These are phyloP conservation scores for Hawksworthiomyces lignivorus DNA, from an alignment of 2,329 filamentous ascomycete species.

Conservation along the genomic window DNA sequence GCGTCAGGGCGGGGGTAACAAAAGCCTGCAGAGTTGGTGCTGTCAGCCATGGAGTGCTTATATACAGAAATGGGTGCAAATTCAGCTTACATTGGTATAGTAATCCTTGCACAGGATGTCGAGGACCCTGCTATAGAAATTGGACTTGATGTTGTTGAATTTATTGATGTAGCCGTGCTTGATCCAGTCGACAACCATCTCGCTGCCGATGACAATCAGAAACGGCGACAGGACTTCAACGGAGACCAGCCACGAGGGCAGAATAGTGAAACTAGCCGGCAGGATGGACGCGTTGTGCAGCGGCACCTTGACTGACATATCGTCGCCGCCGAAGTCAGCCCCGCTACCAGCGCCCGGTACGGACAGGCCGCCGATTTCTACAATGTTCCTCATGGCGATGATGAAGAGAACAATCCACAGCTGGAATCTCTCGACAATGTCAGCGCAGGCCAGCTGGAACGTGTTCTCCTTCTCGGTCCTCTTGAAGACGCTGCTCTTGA, in stretches of 20 bases:
- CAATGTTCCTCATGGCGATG: constrained; percentile 90
- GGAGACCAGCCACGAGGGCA: constrained; percentile 69
- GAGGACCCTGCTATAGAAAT: constrained; percentile 80
- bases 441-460: constrained; percentile 92
- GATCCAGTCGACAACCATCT: constrained; percentile 94
- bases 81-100: constrained; percentile 69
- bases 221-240: constrained; percentile 91
- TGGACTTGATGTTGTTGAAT: constrained; percentile 94
- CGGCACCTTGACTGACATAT: constrained; percentile 47
- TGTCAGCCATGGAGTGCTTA: not conserved
- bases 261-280: constrained; percentile 81
- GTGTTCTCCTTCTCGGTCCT: constrained; percentile 97
- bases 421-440: constrained; percentile 95
- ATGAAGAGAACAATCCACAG: constrained; percentile 96
- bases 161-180: constrained; percentile 98
- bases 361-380: constrained; percentile 84
- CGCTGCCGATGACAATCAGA: constrained; percentile 85
- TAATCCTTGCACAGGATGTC: constrained; percentile 97
- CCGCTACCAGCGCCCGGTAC: constrained; percentile 46
- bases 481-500: constrained; percentile 98
- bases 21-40: constrained; percentile 57
- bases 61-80: not conserved
- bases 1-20: constrained; percentile 79
- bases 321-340: constrained; percentile 36
- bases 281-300: constrained; percentile 66